Conservation (phyloP, 2,329 filamentous ascomycete species). For the Xylaria hypoxylon region DNA sequence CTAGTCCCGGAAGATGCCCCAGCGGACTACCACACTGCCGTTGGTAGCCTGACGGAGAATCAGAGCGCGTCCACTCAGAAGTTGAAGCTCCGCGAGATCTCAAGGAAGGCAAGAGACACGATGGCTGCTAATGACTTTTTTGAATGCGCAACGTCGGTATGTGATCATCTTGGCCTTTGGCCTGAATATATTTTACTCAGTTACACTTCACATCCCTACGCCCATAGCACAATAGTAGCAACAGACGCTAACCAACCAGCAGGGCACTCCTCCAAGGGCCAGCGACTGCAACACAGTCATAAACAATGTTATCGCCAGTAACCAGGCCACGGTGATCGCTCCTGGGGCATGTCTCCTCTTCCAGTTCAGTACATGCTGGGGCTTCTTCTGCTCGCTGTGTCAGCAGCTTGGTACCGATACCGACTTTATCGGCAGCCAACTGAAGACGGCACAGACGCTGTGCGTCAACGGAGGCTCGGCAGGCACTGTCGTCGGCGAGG, state of each 20-base stretch:
- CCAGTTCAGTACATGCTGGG: constrained; percentile 52
- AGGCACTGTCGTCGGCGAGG: constrained; percentile 52
- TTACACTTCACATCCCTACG: neutral
- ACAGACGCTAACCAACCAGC: constrained; percentile 11
- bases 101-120: constrained; percentile 42
- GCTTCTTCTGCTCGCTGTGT: constrained; percentile 55
- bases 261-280: constrained; percentile 49
- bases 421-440: constrained; percentile 53
- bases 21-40: constrained; percentile 42
- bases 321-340: constrained; percentile 48
- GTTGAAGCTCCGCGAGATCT: constrained; percentile 36
- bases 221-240: neutral
- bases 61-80: constrained; percentile 36
- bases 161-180: constrained; percentile 22
- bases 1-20: constrained; percentile 26
- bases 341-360: constrained; percentile 52
- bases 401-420: constrained; percentile 50
- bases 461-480: constrained; percentile 51
- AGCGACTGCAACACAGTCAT: constrained; percentile 52
- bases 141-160: constrained; percentile 52
- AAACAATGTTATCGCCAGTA: constrained; percentile 47
- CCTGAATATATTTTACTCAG: neutral
- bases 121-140: constrained; percentile 49
- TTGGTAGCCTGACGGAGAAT: constrained; percentile 40
- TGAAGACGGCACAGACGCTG: constrained; percentile 50